Evolutionary conservation across 73 alveolate genomes (phyloP), one percentile per base, ranked within the genome.

Genomic region (Blepharisma japonicum): DNA sequence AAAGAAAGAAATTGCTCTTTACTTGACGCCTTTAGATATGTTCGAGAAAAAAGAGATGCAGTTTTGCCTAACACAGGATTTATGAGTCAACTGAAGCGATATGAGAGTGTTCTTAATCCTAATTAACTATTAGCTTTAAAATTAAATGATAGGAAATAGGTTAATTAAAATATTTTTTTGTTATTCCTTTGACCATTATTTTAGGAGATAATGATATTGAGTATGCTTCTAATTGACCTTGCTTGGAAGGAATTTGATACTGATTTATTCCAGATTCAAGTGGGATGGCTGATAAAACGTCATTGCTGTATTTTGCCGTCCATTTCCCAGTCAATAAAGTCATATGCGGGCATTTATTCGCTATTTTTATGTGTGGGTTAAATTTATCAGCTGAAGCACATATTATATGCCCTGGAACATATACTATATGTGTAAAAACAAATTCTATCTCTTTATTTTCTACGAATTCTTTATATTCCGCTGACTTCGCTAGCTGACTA

Each of bases 51-150:
- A 9, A 23, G 80, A 70, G n/a, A 45, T 7, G 14, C n/a, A 39
- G 80, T 45, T 47, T n/a, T 70, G 21, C 80, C 80, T 18, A 70
- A 70, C 45, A 70, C 80, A 39, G 80, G 80, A 38, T 70, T 70
- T 45, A 70, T 70, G 80, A 39, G 4, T 7, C 66, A 70, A 5
- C 5, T 70, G 23, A 70, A 70, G 66, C 20, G 27, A 45, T 70
- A 14, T 45, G 80, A 70, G 4, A 25, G 42, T 32, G 42, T 32
- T 32, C 42, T 32, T 32, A 32, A 32, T 32, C 42, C 42, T 32
- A 32, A 32, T 32, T 32, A 32, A 32, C 42, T 32, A 32, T 32
- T 32, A 3, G 42, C 3, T 32, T n/a, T n/a, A n/a, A n/a, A n/a
- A n/a, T n/a, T n/a, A n/a, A n/a, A n/a, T n/a, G n/a, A n/a, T n/a